A percentile compares a stretch with the other conserved stretches of the same genome.
Evolutionary conservation across 306 rosid species (phyloP).

Genomic region (Carpinus viminea): DNA sequence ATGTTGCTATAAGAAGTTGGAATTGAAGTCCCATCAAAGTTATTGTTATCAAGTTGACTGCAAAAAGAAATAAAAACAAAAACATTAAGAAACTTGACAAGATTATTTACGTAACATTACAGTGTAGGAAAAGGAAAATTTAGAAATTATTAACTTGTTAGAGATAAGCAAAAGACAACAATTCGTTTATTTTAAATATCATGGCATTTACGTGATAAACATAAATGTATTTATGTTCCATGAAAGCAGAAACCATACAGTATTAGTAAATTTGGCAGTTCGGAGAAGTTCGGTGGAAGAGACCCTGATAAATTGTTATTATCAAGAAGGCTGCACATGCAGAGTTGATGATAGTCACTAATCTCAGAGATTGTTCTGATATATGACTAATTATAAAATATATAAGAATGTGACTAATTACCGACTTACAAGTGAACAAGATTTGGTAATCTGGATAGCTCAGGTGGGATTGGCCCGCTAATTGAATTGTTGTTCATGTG

Average conservation of each 20-base stretch:
- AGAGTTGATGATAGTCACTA: not conserved
- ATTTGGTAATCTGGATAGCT: slow-evolving; percentile 32
- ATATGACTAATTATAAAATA: not conserved
- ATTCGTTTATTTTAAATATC: no score
- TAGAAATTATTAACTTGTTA: no score
- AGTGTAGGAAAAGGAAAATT: no score
- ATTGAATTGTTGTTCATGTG: slow-evolving; percentile 62
- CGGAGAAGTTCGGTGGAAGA: slow-evolving; percentile 45
- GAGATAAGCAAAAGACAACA: no score
- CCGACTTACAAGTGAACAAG: slow-evolving; percentile 52
- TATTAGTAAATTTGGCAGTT: slow-evolving; percentile 25
- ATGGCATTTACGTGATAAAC: not conserved
- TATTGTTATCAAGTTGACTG: slow-evolving; percentile 57
- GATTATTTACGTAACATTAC: no score
- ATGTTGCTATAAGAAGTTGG: slow-evolving; percentile 41
- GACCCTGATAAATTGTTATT: slow-evolving; percentile 47
- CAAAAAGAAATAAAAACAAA: no score
- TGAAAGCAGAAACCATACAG: slow-evolving; percentile 35
- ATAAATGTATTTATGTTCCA: not conserved
- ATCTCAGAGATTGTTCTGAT: slow-evolving; percentile 1
- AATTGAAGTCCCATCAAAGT: slow-evolving; percentile 42
- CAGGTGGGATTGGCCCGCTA: slow-evolving; percentile 47
- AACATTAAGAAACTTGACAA: no score
- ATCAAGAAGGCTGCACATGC: slow-evolving; percentile 46
- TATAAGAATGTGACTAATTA: not conserved